Evolutionary conservation across 768 basidiomycete genomes (phyloP).

Genomic region (Grammothele lineata): DNA sequence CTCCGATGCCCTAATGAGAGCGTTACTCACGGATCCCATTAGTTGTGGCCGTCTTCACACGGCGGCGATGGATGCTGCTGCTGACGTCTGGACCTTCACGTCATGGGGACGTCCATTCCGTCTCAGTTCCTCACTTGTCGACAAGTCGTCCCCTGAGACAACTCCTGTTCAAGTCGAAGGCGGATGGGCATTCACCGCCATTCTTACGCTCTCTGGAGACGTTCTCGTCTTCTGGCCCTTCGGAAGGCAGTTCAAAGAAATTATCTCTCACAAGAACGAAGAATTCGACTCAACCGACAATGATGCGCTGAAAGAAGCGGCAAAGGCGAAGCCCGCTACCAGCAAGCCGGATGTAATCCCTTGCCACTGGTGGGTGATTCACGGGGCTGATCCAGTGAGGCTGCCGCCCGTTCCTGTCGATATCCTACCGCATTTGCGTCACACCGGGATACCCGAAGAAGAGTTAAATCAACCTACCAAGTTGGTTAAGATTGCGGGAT

Average conservation of each 20-base stretch:
- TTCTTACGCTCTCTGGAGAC: conserved; percentile 67
- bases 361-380: conserved; percentile 58
- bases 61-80: conserved; percentile 53
- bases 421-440: conserved; percentile 45
- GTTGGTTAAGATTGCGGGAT: conserved; percentile 78
- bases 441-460: conserved; percentile 23
- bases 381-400: conserved; percentile 42
- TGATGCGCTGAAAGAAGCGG: conserved; percentile 1
- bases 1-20: too few species aligned
- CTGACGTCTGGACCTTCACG: conserved; percentile 68
- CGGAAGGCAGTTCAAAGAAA: conserved; percentile 36
- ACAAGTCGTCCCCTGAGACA: conserved; percentile 41
- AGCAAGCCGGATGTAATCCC: conserved; percentile 42
- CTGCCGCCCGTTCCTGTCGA: conserved; percentile 54
- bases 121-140: conserved; percentile 38
- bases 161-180: conserved; percentile 63
- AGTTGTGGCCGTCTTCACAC: conserved; percentile 81
- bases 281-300: conserved; percentile 45
- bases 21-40: neutral
- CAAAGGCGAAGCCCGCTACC: conserved; percentile 20
- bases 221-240: conserved; percentile 77
- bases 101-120: conserved; percentile 79
- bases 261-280: conserved; percentile 34
- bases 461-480: conserved; percentile 31
- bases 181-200: conserved; percentile 77